phyloP scores from a whole-genome alignment of 2,329 filamentous ascomycete genomes.

The Fusarium pseudoanthophilum region DNA sequence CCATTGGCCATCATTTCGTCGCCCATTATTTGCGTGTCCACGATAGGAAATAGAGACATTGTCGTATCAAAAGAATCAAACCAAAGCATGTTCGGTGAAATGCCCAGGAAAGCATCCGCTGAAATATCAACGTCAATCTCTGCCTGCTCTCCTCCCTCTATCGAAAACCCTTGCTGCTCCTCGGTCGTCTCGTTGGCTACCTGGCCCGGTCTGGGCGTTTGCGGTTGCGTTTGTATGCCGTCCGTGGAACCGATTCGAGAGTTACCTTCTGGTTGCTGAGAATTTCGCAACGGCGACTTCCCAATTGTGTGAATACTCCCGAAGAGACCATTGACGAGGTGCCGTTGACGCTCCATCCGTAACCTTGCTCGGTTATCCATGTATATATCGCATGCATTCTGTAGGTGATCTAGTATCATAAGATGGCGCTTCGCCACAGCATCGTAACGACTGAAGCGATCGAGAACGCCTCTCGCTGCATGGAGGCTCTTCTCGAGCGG shows the following conservation, averaged over 20 bases:
- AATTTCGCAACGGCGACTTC: conserved; percentile 4
- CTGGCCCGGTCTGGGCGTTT: not conserved
- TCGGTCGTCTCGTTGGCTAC: not conserved
- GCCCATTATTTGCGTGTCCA: conserved; percentile 37
- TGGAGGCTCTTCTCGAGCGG: conserved; percentile 45
- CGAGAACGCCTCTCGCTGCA: conserved; percentile 38
- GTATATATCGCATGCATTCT: conserved; percentile 38
- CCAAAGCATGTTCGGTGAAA: conserved; percentile 43
- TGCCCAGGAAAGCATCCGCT: conserved; percentile 37
- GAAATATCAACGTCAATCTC: conserved; percentile 16
- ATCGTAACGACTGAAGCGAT: conserved; percentile 35
- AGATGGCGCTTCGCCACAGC: conserved; percentile 39
- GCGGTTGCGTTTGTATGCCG: not conserved
- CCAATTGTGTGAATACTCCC: conserved; percentile 40
- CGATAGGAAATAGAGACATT: conserved; percentile 42
- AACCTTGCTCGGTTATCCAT: conserved; percentile 36
- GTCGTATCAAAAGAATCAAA: conserved; percentile 44
- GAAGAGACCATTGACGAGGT: conserved; percentile 41
- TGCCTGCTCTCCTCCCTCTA: conserved; percentile 10
- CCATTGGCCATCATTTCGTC: not conserved
- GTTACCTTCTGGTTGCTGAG: not conserved
- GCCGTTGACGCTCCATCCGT: conserved; percentile 39
- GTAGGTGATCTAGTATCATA: conserved; percentile 40
- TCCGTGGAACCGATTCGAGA: not conserved
- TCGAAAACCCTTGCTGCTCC: not conserved